A percentile compares a stretch with the other conserved stretches of the same genome.
phyloP scores from a whole-genome alignment of 768 basidiomycete species.

The Coprinopsis strossmayeri region DNA sequence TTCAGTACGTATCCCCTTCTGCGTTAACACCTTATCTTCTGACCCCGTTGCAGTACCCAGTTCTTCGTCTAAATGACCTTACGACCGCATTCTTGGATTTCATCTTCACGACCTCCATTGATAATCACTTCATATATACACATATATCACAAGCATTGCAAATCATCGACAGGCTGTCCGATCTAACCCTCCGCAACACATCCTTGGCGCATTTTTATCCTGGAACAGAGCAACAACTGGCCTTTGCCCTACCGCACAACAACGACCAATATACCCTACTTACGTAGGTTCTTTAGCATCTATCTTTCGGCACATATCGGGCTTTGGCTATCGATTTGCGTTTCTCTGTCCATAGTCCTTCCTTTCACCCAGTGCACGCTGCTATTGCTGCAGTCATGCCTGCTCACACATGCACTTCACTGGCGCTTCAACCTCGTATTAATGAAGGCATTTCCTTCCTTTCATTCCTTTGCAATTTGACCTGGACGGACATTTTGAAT shows the following conservation, averaged over 20 bases:
- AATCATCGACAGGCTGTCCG: conserved; percentile 16
- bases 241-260: conserved; percentile 4
- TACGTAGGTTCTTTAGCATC: conserved; percentile 5
- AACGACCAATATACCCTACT: conserved; percentile 4
- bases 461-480: conserved; percentile 11
- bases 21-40: conserved; percentile 5
- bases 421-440: not conserved
- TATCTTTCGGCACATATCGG: conserved; percentile 5
- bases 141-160: conserved; percentile 19
- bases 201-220: conserved; percentile 8
- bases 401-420: conserved; percentile 1
- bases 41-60: conserved; percentile 53
- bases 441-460: conserved; percentile 7
- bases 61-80: conserved; percentile 66
- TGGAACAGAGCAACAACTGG: conserved; percentile 15
- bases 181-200: conserved; percentile 20
- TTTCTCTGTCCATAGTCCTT: conserved; percentile 6
- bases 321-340: conserved; percentile 8
- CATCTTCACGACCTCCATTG: conserved; percentile 15
- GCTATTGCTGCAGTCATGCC: conserved; percentile 7
- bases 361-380: conserved; percentile 1
- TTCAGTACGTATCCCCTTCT: conserved; percentile 57
- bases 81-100: conserved; percentile 24
- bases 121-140: conserved; percentile 13
- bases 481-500: conserved; percentile 11